Evolutionary conservation across 768 basidiomycete genomes (phyloP).

Genomic region (Vararia minispora): DNA sequence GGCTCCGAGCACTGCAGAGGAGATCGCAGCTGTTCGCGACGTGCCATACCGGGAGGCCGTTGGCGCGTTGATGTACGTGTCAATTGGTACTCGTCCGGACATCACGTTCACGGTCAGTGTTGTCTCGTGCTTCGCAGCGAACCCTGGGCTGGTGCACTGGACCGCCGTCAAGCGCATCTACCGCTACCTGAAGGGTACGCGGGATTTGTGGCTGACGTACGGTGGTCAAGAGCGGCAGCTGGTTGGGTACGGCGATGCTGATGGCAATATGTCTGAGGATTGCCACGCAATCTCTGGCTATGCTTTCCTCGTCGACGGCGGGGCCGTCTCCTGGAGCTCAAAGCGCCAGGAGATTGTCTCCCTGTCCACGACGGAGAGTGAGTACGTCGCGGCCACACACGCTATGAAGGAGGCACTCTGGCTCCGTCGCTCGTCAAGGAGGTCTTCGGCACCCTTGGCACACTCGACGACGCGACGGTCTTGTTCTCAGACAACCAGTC

Average conservation of each 20-base stretch:
- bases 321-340: conserved; percentile 27
- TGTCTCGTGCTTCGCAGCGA: conserved; percentile 15
- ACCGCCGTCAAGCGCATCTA: conserved; percentile 25
- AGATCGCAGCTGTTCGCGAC: too few relatives aligned
- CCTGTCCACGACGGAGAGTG: conserved; percentile 28
- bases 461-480: too few relatives aligned
- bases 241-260: conserved; percentile 18
- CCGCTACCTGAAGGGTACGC: conserved; percentile 26
- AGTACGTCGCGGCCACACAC: conserved; percentile 25
- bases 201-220: conserved; percentile 16
- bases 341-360: conserved; percentile 28
- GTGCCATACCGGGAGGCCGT: conserved; percentile 15
- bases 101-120: conserved; percentile 4
- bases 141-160: conserved; percentile 25
- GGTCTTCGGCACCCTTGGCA: too few relatives aligned
- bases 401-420: conserved; percentile 23
- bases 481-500: conserved; percentile 28
- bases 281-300: conserved; percentile 27
- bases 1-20: conserved; percentile 4
- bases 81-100: conserved; percentile 6
- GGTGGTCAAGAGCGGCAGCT: background rate
- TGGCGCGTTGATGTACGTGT: conserved; percentile 18
- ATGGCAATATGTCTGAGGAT: conserved; percentile 9
- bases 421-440: conserved; percentile 24
- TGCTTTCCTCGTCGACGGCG: conserved; percentile 23